These are phyloP conservation scores for Umbilicaria muhlenbergii DNA, from an alignment of 495 filamentous ascomycete genomes.

Conservation along the genomic window DNA sequence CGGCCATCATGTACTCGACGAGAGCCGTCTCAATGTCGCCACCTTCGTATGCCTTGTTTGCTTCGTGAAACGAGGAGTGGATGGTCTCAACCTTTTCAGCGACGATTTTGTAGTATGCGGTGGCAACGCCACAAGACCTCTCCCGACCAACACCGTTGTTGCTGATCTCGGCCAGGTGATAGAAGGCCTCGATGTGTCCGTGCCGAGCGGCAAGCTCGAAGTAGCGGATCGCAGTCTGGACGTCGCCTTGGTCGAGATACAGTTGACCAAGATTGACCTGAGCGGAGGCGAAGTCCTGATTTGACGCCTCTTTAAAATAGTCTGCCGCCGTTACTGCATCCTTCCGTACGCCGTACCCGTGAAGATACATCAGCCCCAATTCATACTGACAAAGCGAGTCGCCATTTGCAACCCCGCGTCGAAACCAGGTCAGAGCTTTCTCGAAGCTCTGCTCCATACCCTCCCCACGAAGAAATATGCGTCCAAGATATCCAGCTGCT, in stretches of 20 bases:
- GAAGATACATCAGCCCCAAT: conserved; percentile 70
- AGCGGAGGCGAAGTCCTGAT: conserved; percentile 69
- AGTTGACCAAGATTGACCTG: conserved; percentile 73
- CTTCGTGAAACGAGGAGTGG: conserved; percentile 71
- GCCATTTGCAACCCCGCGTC: conserved; percentile 58
- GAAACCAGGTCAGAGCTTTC: conserved; percentile 73
- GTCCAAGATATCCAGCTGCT: conserved; percentile 77
- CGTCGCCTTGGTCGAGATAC: conserved; percentile 79
- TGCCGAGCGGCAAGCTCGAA: conserved; percentile 88
- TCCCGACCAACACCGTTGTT: conserved; percentile 69
- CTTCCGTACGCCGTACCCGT: conserved; percentile 65
- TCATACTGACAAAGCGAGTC: conserved; percentile 80
- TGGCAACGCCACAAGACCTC: conserved; percentile 62
- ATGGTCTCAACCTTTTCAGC: conserved; percentile 77
- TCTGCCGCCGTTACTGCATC: conserved; percentile 61
- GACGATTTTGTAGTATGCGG: conserved; percentile 87
- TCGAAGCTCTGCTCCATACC: conserved; percentile 67
- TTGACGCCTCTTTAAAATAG: conserved; percentile 69
- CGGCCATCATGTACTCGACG: conserved; percentile 75
- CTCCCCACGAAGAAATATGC: conserved; percentile 89
- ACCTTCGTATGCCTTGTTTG: conserved; percentile 67
- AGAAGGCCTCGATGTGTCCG: conserved; percentile 82
- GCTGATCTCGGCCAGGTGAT: conserved; percentile 85
- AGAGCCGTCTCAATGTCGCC: conserved; percentile 81
- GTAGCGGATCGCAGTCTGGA: conserved; percentile 61